Evolutionary conservation across 2,329 filamentous ascomycete species (phyloP).

Genomic region (Periconia sp.): DNA sequence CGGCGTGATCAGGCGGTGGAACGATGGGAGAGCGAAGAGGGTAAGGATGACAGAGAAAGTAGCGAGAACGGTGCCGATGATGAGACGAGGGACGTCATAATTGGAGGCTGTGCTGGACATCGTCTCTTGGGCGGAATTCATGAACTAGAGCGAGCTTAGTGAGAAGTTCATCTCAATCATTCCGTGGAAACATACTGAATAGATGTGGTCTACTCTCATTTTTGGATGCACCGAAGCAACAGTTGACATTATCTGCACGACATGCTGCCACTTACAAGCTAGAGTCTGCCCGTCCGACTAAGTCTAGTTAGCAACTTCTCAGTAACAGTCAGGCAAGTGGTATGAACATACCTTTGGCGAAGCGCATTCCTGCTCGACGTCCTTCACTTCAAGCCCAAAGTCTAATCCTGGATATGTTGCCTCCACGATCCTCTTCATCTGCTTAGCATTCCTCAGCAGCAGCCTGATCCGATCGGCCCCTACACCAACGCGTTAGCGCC

Average conservation of each 20-base stretch:
- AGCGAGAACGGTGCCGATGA: constrained; percentile 53
- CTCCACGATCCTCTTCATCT: constrained; percentile 78
- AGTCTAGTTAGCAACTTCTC: constrained; percentile 3
- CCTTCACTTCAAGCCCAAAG: constrained; percentile 46
- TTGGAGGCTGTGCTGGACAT: constrained; percentile 93
- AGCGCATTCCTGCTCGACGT: constrained; percentile 15
- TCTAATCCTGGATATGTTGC: constrained; percentile 70
- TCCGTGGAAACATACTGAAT: constrained; percentile 49
- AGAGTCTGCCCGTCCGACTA: constrained; percentile 50
- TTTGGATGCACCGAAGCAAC: constrained; percentile 11
- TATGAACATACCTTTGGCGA: constrained; percentile 11
- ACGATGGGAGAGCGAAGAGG: constrained; percentile 38
- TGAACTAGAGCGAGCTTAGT: constrained; percentile 57
- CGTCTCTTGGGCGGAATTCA: constrained; percentile 73
- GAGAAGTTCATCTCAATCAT: neutral
- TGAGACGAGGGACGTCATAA: constrained; percentile 75
- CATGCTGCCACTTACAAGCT: constrained; percentile 71
- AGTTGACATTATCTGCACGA: constrained; percentile 17
- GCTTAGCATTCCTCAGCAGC: constrained; percentile 77
- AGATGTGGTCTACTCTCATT: constrained; percentile 45
- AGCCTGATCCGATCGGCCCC: constrained; percentile 67
- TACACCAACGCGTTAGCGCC: constrained; percentile 35
- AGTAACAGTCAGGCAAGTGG: too few species aligned
- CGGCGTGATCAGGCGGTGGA: constrained; percentile 59
- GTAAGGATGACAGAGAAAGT: constrained; percentile 51